A percentile compares a stretch with the other conserved stretches of the same genome.
These are phyloP conservation scores for Cordyceps tenuipes DNA, from an alignment of 2,329 filamentous ascomycete genomes.

Conservation along the genomic window DNA sequence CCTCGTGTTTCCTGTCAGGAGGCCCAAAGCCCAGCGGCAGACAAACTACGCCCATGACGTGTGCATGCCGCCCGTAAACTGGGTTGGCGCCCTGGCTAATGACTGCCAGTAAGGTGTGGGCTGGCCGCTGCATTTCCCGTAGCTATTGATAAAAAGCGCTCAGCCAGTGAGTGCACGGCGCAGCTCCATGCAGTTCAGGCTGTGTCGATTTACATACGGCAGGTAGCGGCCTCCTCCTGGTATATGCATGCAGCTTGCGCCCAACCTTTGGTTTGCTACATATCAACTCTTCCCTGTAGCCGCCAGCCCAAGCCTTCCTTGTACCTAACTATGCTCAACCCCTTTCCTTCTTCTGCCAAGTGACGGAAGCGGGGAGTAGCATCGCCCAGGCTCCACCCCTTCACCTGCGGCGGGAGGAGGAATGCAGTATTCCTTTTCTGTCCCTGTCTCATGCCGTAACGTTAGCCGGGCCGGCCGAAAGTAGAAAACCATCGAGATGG, in stretches of 20 bases:
- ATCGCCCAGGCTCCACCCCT: not conserved
- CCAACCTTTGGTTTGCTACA: no score
- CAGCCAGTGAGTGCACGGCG: not conserved
- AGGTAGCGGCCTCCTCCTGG: not conserved
- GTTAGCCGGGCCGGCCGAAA: not conserved
- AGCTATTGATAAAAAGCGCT: not conserved
- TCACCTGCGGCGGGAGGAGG: not conserved
- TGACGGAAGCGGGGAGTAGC: not conserved
- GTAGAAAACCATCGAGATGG: not conserved
- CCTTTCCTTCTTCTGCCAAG: not conserved
- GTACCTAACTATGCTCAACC: not conserved
- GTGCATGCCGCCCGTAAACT: no score
- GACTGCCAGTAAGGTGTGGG: not conserved
- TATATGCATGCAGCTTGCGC: no score
- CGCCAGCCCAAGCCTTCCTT: no score
- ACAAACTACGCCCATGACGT: not conserved
- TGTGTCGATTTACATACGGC: not conserved
- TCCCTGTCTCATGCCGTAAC: not conserved
- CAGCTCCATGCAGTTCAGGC: not conserved
- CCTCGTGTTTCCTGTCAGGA: not conserved
- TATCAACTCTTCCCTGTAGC: no score
- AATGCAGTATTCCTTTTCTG: conserved; percentile 1
- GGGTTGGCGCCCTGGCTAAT: not conserved
- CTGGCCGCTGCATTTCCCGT: not conserved
- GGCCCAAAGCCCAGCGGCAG: not conserved